Evolutionary conservation across 306 rosid species (phyloP), one percentile per base, ranked within the genome.

Genomic region (Begonia fuchsioides): DNA sequence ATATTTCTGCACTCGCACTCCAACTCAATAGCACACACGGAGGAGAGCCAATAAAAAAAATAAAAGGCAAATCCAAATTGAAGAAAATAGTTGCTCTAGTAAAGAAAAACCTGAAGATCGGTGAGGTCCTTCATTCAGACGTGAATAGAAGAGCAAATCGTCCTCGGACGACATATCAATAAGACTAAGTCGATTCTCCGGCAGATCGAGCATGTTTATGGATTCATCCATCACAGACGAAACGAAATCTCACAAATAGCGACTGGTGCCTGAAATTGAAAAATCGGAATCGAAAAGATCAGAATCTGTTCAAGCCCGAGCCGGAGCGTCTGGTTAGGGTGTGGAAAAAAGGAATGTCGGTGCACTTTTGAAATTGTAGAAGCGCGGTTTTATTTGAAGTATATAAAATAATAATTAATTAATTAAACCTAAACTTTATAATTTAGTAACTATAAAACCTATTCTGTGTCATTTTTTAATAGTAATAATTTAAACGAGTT

Each of bases 81-180:
- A 38, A 4, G 38, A 38, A 47, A 13, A 1, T 12, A 0, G 11
- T 17, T 43, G 10, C 26, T 14, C 14, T 18, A 32, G 11, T 16
- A 48, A 19, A 47, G 53, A 50, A 38, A 4, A 12, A 81, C 81
- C 95, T 56, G 85, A 64, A 50, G 44, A 51, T 15, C 52, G 51
- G 40, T 15, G 50, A 52, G 47, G 39, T 43, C 50, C 57, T 38
- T 63, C 64, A 17, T 52, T 50, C 1, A 80, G 43, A 32, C 58
- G 20, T 32, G 79, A 70, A 38, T 55, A 64, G 68, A 87, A 52
- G 43, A 90, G 97, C 4, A 93, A 90, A 69, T 90, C 97, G 38
- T 90, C 97, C 15, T 90, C 97, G 13, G 87, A 75, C 0, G 86
- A 78, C 49, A 90, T 57, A 44, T 90, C 97, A 67, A 90, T 79